Conservation (phyloP, 441 rosid species). For the Erysimum cheiri region DNA sequence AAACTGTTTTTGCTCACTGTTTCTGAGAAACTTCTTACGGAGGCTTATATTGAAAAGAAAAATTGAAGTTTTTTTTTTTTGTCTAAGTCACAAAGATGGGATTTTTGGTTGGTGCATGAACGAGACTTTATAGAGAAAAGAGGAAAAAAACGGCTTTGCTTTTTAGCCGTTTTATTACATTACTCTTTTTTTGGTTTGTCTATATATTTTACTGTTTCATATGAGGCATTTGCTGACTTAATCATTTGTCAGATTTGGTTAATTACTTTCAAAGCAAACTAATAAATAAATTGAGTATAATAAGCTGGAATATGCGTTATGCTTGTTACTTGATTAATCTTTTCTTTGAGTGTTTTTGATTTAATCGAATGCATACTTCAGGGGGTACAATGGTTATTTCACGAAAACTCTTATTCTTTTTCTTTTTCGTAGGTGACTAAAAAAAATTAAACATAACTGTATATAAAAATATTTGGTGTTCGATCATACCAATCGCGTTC, state of each 20-base stretch:
- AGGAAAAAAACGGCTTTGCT: slow-evolving; percentile 34
- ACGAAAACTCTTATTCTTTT: not conserved
- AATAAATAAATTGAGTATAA: not conserved
- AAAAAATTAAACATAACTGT: no score
- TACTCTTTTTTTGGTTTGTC: not conserved
- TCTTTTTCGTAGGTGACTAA: no score
- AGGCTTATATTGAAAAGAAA: slow-evolving; percentile 26
- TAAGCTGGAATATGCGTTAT: slow-evolving; percentile 17
- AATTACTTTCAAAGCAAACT: slow-evolving; percentile 16
- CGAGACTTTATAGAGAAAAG: slow-evolving; percentile 37
- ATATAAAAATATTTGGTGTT: no score
- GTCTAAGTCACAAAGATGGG: not conserved
- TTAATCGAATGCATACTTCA: not conserved
- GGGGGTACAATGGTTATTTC: not conserved
- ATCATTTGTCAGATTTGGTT: slow-evolving; percentile 24
- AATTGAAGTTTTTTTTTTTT: not conserved
- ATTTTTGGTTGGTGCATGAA: slow-evolving; percentile 34
- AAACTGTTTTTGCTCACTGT: not conserved
- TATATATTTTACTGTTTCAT: slow-evolving; percentile 18
- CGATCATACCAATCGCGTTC: no score
- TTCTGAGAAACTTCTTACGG: slow-evolving; percentile 26
- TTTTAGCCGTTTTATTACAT: slow-evolving; percentile 24
- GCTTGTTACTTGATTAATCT: slow-evolving; percentile 6
- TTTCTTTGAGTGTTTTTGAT: slow-evolving; percentile 1
- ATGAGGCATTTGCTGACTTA: slow-evolving; percentile 20